Percentiles rank a stretch among this genome's conserved stretches.
These are phyloP conservation scores for Fusarium musae DNA, from an alignment of 2,329 filamentous ascomycete genomes.

Conservation along the genomic window DNA sequence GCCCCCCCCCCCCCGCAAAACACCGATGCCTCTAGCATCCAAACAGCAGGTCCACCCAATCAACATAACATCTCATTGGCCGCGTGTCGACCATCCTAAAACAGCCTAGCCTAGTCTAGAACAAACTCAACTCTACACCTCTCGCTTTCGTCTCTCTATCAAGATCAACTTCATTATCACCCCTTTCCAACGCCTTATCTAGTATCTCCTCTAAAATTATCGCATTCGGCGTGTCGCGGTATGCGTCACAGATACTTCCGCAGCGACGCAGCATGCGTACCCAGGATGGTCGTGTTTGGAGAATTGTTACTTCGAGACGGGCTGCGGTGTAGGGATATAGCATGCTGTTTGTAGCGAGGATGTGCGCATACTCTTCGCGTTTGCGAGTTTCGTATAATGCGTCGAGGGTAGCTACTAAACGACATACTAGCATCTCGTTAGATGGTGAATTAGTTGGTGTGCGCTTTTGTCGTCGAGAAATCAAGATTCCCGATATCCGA, in stretches of 20 bases:
- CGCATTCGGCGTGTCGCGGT: slow-evolving; percentile 21
- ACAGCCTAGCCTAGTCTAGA: not conserved
- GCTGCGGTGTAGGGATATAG: slow-evolving; percentile 43
- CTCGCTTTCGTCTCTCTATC: slow-evolving; percentile 19
- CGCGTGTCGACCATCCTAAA: slow-evolving; percentile 15
- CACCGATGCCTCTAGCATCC: not conserved
- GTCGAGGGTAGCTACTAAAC: slow-evolving; percentile 41
- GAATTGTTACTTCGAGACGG: slow-evolving; percentile 39
- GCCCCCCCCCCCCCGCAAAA: not conserved
- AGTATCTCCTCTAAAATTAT: slow-evolving; percentile 22
- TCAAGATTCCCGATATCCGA: slow-evolving; percentile 40
- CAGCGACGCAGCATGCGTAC: slow-evolving; percentile 13
- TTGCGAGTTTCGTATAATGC: slow-evolving; percentile 33
- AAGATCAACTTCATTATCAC: slow-evolving; percentile 26
- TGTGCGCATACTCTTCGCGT: slow-evolving; percentile 17
- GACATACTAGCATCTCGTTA: slow-evolving; percentile 36
- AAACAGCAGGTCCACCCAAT: slow-evolving; percentile 4
- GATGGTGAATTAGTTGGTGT: not conserved
- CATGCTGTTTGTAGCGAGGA: slow-evolving; percentile 42
- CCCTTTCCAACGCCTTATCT: slow-evolving; percentile 20
- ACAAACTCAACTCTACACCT: slow-evolving; percentile 30
- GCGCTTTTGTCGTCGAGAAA: slow-evolving; percentile 27
- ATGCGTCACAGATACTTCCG: slow-evolving; percentile 17
- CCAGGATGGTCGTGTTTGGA: slow-evolving; percentile 29
- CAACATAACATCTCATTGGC: not conserved